A percentile compares a stretch with the other conserved stretches of the same genome.
Conservation (phyloP, 176 grass and related monocot genomes). For the Zoysia pacifica region DNA sequence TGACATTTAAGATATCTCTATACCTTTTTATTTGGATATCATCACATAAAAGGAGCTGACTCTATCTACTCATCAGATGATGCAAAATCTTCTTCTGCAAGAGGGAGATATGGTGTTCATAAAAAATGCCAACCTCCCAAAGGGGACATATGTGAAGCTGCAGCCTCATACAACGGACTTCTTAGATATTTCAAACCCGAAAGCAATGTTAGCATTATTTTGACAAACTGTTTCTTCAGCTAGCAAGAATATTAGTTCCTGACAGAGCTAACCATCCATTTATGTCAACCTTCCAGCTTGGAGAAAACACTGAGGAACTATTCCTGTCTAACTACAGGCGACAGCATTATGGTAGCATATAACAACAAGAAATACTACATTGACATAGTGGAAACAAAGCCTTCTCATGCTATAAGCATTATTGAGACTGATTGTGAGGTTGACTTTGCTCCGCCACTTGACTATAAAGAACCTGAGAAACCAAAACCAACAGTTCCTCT, state of each 20-base stretch:
- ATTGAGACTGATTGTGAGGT: conserved; percentile 99
- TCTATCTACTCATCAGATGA: conserved; percentile 67
- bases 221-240: conserved; percentile 28
- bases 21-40: conserved; percentile 18
- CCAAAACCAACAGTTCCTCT: conserved; percentile 51
- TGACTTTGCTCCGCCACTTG: conserved; percentile 97
- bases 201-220: conserved; percentile 85
- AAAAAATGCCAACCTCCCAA: conserved; percentile 94
- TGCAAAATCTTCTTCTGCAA: conserved; percentile 99
- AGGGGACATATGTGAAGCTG: conserved; percentile 98
- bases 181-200: conserved; percentile 93
- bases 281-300: conserved; percentile 62
- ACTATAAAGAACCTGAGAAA: conserved; percentile 84
- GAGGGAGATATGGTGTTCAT: conserved; percentile 91
- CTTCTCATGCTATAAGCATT: conserved; percentile 85
- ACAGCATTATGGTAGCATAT: conserved; percentile 98
- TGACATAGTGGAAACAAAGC: conserved; percentile 98
- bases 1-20: conserved; percentile 15
- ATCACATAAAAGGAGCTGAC: conserved; percentile 41
- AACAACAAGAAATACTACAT: conserved; percentile 99
- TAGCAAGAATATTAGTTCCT: neutral
- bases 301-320: conserved; percentile 93
- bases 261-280: conserved; percentile 27
- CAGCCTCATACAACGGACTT: conserved; percentile 98
- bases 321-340: conserved; percentile 92